Evolutionary conservation across 2,329 filamentous ascomycete genomes (phyloP), one percentile per base, ranked within the genome.

Genomic region (Camillea tinctor): DNA sequence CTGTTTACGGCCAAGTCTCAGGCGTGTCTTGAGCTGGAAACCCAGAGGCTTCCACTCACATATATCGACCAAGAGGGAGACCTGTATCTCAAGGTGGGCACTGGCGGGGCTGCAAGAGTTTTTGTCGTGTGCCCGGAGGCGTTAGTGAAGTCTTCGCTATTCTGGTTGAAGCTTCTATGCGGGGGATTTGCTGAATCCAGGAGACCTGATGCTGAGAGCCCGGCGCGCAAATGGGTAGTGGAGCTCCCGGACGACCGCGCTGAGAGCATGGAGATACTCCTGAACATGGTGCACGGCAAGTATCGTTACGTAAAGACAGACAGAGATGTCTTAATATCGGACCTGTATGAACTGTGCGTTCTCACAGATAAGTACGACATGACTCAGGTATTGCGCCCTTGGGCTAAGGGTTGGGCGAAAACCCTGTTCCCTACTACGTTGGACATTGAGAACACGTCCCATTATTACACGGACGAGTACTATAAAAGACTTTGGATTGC

Each of bases 301-400:
- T 60, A 54, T 52, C 2, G 22, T 24, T 44, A 54, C 36, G 51
- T 54, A 11, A n/a, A n/a, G n/a, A n/a, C n/a, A n/a, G 7, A 55
- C 2, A 62, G 57, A 44, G 63, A 64, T 1, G 61, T 58, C n/a
- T 52, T 54, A 11, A 44, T 65, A 15, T 59, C 54, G 11, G 56
- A 65, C 52, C 57, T 68, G 19, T 68, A 68, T 48, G 61, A 66
- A 20, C 40, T 68, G 15, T 66, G 56, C 23, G 60, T 66, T 8
- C 30, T 67, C 48, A 59, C 65, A 11, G 63, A 68, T 30, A 68
- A 68, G 51, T 68, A 66, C 48, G 63, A 61, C 51, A 64, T 68
- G 63, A 56, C 63, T 11, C 63, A 59, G 21, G 23, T 66, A 54
- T n/a, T 67, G 2, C 56, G 57, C 21, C 66, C 66, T 21, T 67